phyloP scores from a whole-genome alignment of 129 eudicot species.

The Oenanthe sinensis region DNA sequence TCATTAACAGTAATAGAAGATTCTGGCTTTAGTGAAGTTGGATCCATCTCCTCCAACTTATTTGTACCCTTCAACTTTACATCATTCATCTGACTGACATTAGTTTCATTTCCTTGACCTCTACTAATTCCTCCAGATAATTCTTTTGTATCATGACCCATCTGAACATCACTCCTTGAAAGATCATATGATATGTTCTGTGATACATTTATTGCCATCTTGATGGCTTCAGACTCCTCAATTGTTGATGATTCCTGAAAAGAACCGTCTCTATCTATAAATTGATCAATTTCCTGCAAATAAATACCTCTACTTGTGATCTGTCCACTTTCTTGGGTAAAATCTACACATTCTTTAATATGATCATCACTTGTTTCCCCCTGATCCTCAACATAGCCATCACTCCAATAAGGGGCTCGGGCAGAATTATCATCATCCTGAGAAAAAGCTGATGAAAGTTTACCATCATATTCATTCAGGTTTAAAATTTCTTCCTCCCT shows the following conservation, averaged over 20 bases:
- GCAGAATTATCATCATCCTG: not conserved
- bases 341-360: conserved; percentile 12
- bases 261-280: conserved; percentile 6
- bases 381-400: conserved; percentile 15
- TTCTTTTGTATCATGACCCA: conserved; percentile 11
- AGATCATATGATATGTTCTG: conserved; percentile 12
- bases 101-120: conserved; percentile 6
- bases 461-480: conserved; percentile 10
- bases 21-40: conserved; percentile 19
- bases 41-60: not conserved
- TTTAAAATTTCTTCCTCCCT: conserved; percentile 10
- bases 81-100: conserved; percentile 15
- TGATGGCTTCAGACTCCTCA: conserved; percentile 3
- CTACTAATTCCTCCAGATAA: conserved; percentile 9
- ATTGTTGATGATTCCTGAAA: conserved; percentile 13
- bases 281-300: not conserved
- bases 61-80: conserved; percentile 12
- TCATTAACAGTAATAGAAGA: conserved; percentile 16
- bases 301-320: not conserved
- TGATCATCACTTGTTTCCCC: conserved; percentile 17
- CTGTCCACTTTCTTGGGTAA: not conserved
- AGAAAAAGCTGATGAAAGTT: conserved; percentile 11
- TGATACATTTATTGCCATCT: conserved; percentile 9
- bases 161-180: conserved; percentile 6
- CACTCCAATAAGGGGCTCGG: conserved; percentile 3